A percentile compares a stretch with the other conserved stretches of the same genome.
These are phyloP conservation scores for Plasmodium reichenowi DNA, from an alignment of 169 alveolate genomes.

Conservation along the genomic window DNA sequence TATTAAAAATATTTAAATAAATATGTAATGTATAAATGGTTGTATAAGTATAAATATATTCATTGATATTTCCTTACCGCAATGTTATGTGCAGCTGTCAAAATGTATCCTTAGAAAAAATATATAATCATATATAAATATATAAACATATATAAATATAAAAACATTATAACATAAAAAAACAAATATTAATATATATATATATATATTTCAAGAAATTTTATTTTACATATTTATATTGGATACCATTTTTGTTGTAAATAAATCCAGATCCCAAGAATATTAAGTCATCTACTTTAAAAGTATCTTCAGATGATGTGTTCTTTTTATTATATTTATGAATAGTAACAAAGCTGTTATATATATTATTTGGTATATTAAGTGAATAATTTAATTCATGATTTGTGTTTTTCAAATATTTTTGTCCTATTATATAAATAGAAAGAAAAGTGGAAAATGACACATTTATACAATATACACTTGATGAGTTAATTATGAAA, in stretches of 20 bases:
- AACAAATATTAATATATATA: background rate
- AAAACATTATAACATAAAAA: background rate
- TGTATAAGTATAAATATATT: background rate
- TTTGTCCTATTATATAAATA: background rate
- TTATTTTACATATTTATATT: background rate
- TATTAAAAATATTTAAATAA: slow-evolving; percentile 7
- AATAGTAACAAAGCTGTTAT: slow-evolving; percentile 61
- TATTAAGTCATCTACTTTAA: slow-evolving; percentile 37
- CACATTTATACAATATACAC: too few relatives aligned
- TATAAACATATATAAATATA: background rate
- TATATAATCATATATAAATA: slow-evolving; percentile 1
- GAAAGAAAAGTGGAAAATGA: background rate
- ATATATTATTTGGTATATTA: slow-evolving; percentile 18
- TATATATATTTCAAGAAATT: background rate
- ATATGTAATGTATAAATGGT: background rate
- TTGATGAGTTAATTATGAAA: too few relatives aligned
- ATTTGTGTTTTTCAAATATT: background rate
- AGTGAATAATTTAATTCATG: slow-evolving; percentile 2
- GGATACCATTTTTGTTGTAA: slow-evolving; percentile 53
- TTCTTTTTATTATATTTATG: slow-evolving; percentile 29
- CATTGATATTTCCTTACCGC: slow-evolving; percentile 20
- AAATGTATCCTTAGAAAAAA: slow-evolving; percentile 52
- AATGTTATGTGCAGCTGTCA: slow-evolving; percentile 72
- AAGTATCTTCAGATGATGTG: slow-evolving; percentile 12
- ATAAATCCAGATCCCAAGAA: slow-evolving; percentile 68